phyloP scores from a whole-genome alignment of 1,284 basidiomycete genomes.

The Vanrija sp. region DNA sequence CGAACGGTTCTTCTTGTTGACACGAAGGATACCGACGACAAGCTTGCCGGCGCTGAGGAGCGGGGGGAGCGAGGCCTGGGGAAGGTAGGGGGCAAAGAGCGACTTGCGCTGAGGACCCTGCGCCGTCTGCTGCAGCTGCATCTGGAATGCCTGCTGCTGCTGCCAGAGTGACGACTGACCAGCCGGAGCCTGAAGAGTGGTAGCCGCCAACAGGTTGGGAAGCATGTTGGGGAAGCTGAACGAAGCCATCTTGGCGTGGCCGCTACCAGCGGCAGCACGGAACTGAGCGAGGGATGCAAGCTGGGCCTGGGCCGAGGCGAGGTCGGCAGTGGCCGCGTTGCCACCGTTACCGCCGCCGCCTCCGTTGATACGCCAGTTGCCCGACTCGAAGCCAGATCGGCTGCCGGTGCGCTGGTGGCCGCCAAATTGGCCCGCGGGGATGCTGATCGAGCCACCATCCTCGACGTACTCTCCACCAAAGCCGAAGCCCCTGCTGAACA shows the following conservation, averaged over 20 bases:
- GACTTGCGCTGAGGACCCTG: constrained; percentile 94
- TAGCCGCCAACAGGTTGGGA: constrained; percentile 90
- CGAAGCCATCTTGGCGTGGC: constrained; percentile 94
- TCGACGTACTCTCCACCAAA: constrained; percentile 38
- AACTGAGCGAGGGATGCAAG: constrained; percentile 95
- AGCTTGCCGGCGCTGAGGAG: constrained; percentile 97
- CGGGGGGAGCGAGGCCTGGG: constrained; percentile 93
- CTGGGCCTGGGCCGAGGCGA: constrained; percentile 87
- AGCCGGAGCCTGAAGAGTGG: constrained; percentile 63
- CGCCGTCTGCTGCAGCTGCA: constrained; percentile 78
- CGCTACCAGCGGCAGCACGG: constrained; percentile 87
- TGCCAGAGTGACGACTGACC: constrained; percentile 60
- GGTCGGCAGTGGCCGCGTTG: constrained; percentile 58
- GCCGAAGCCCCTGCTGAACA: constrained; percentile 51
- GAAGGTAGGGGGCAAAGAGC: constrained; percentile 96
- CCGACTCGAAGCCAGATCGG: constrained; percentile 52
- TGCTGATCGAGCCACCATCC: constrained; percentile 28
- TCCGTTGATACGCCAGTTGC: constrained; percentile 75
- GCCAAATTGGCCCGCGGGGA: constrained; percentile 47
- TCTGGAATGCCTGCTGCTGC: constrained; percentile 70
- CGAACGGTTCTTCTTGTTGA: constrained; percentile 98
- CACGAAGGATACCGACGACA: constrained; percentile 93
- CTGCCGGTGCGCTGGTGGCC: constrained; percentile 66
- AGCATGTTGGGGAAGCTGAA: constrained; percentile 97
- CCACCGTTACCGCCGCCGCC: constrained; percentile 63